These are phyloP conservation scores for Arthrobotrys conoides DNA, from an alignment of 2,329 filamentous ascomycete species.

Conservation along the genomic window DNA sequence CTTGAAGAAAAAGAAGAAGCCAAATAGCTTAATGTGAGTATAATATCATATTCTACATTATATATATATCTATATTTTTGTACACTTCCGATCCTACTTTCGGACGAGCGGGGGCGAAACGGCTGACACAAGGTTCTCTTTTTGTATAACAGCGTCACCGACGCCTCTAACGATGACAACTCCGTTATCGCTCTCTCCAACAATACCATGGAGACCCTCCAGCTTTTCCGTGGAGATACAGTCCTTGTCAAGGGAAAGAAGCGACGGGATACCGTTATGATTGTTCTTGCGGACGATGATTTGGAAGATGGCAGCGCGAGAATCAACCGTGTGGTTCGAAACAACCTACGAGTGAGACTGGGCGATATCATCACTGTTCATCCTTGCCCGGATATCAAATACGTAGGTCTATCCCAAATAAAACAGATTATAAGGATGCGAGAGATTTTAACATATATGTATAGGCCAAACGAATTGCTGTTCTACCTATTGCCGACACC, in stretches of 20 bases:
- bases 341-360: conserved; percentile 96
- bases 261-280: conserved; percentile 98
- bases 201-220: conserved; percentile 97
- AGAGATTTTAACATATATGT: conserved; percentile 7
- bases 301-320: conserved; percentile 96
- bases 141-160: conserved; percentile 80
- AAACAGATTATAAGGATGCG: conserved; percentile 62
- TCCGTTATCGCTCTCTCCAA: conserved; percentile 96
- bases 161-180: conserved; percentile 99
- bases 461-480: conserved; percentile 97
- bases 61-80: neutral
- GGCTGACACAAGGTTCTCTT: neutral
- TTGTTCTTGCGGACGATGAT: conserved; percentile 96
- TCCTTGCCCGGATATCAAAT: conserved; percentile 99
- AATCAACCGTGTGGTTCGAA: conserved; percentile 98
- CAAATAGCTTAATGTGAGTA: conserved; percentile 94
- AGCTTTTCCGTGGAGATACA: conserved; percentile 98
- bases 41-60: conserved; percentile 14
- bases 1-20: conserved; percentile 99
- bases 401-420: conserved; percentile 75
- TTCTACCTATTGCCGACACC: conserved; percentile 97
- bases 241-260: conserved; percentile 99
- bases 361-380: conserved; percentile 98
- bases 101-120: neutral
- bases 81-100: conserved; percentile 20